Conservation (phyloP, 192 early-diverging fungal species). For the Backusella liffmaniae region DNA sequence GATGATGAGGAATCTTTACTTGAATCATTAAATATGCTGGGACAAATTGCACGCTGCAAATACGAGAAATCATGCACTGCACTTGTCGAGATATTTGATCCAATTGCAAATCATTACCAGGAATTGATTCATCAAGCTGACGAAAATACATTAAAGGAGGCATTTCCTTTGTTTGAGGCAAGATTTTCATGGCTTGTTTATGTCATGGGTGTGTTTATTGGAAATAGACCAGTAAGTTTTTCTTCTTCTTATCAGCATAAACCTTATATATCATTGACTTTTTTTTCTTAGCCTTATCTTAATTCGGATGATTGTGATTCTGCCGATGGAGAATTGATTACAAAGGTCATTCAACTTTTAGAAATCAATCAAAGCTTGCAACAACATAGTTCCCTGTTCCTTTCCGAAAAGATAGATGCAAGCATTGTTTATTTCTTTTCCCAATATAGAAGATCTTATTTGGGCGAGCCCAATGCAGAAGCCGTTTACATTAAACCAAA, state of each 20-base stretch:
- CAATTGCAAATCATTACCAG: slow-evolving; percentile 61
- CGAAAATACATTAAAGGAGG: slow-evolving; percentile 42
- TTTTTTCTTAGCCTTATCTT: slow-evolving; percentile 53
- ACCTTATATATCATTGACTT: neutral
- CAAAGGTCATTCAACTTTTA: slow-evolving; percentile 70
- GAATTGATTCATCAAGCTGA: slow-evolving; percentile 20
- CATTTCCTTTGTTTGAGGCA: slow-evolving; percentile 48
- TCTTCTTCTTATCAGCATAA: neutral
- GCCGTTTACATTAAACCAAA: slow-evolving; percentile 65
- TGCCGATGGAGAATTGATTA: slow-evolving; percentile 70
- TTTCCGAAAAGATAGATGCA: slow-evolving; percentile 65
- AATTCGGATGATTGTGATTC: slow-evolving; percentile 73
- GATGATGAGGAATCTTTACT: slow-evolving; percentile 69
- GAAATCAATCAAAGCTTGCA: slow-evolving; percentile 60
- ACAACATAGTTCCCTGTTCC: slow-evolving; percentile 40
- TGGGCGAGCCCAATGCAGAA: slow-evolving; percentile 56
- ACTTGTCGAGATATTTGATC: slow-evolving; percentile 55
- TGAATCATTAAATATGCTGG: slow-evolving; percentile 66
- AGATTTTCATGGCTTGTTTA: slow-evolving; percentile 85
- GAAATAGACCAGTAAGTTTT: slow-evolving; percentile 57
- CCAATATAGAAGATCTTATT: slow-evolving; percentile 74
- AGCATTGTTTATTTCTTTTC: slow-evolving; percentile 75
- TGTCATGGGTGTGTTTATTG: slow-evolving; percentile 65
- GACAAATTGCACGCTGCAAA: slow-evolving; percentile 63
- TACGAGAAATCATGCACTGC: slow-evolving; percentile 59